Evolutionary conservation across 2,329 filamentous ascomycete species (phyloP).

Genomic region (Trichoderma sp.): DNA sequence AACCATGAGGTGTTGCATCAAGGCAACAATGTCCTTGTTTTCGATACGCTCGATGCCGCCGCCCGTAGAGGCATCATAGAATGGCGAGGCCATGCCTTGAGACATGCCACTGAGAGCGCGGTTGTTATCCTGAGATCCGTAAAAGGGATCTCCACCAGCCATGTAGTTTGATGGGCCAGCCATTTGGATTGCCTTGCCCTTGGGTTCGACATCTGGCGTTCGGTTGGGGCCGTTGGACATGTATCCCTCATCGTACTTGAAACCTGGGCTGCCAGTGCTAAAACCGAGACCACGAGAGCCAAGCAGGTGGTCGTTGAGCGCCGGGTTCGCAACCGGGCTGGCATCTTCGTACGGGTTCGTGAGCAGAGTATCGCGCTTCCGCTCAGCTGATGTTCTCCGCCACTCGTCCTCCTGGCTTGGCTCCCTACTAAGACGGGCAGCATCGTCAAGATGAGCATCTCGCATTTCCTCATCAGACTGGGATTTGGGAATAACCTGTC

Average conservation of each 20-base stretch:
- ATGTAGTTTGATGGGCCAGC: slow-evolving; percentile 53
- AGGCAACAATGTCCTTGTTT: slow-evolving; percentile 91
- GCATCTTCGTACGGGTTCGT: slow-evolving; percentile 68
- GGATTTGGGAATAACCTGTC: slow-evolving; percentile 30
- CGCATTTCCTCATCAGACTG: slow-evolving; percentile 39
- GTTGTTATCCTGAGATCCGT: slow-evolving; percentile 54
- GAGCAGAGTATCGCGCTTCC: slow-evolving; percentile 65
- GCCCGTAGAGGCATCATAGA: slow-evolving; percentile 89
- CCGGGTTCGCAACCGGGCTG: slow-evolving; percentile 61
- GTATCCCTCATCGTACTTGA: slow-evolving; percentile 82
- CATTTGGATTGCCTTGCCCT: slow-evolving; percentile 59
- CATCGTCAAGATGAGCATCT: slow-evolving; percentile 39
- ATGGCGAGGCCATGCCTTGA: slow-evolving; percentile 83
- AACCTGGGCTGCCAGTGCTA: slow-evolving; percentile 58
- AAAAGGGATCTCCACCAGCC: slow-evolving; percentile 65
- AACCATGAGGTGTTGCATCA: slow-evolving; percentile 99
- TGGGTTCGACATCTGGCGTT: slow-evolving; percentile 53
- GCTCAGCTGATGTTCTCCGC: slow-evolving; percentile 61
- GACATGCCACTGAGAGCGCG: slow-evolving; percentile 86
- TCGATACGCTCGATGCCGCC: slow-evolving; percentile 88
- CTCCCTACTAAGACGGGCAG: slow-evolving; percentile 55
- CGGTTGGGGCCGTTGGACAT: slow-evolving; percentile 71
- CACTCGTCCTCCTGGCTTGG: slow-evolving; percentile 63
- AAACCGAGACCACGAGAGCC: slow-evolving; percentile 44
- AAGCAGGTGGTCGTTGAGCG: slow-evolving; percentile 53